phyloP scores from a whole-genome alignment of 257 asterid genomes.

The Solanum pimpinellifolium region DNA sequence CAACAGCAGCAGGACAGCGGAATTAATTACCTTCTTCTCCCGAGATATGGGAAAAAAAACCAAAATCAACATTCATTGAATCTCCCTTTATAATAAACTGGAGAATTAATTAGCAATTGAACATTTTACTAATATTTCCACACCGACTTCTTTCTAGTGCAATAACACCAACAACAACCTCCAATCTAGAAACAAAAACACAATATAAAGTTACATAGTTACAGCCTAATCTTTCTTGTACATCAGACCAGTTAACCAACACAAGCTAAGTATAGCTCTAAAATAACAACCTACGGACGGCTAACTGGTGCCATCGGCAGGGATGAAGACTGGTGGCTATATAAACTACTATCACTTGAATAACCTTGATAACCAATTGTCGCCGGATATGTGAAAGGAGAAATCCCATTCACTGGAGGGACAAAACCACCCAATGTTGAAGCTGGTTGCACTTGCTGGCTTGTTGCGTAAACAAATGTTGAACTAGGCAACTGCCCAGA shows the following conservation, averaged over 20 bases:
- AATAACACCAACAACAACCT: neutral
- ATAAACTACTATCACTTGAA: conserved; percentile 50
- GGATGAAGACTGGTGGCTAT: conserved; percentile 46
- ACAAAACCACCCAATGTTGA: conserved; percentile 22
- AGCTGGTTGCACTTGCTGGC: conserved; percentile 18
- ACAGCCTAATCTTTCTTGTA: conserved; percentile 3
- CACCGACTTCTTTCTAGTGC: too few relatives aligned
- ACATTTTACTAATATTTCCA: too few relatives aligned
- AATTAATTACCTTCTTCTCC: neutral
- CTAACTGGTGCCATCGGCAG: conserved; percentile 58
- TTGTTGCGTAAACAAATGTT: conserved; percentile 31
- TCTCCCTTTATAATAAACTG: too few relatives aligned
- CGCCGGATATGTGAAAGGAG: conserved; percentile 11
- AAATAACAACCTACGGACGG: conserved; percentile 28
- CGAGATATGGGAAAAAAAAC: neutral
- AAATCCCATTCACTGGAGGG: conserved; percentile 26
- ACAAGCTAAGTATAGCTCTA: neutral
- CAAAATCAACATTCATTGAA: neutral
- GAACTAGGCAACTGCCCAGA: conserved; percentile 30
- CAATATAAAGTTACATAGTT: neutral
- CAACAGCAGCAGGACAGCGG: neutral
- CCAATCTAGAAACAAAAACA: neutral
- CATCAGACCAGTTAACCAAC: neutral
- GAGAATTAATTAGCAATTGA: too few relatives aligned
- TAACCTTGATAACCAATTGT: conserved; percentile 33